These are phyloP conservation scores for Paecilomyces variotii DNA, from an alignment of 2,329 filamentous ascomycete species.

Conservation along the genomic window DNA sequence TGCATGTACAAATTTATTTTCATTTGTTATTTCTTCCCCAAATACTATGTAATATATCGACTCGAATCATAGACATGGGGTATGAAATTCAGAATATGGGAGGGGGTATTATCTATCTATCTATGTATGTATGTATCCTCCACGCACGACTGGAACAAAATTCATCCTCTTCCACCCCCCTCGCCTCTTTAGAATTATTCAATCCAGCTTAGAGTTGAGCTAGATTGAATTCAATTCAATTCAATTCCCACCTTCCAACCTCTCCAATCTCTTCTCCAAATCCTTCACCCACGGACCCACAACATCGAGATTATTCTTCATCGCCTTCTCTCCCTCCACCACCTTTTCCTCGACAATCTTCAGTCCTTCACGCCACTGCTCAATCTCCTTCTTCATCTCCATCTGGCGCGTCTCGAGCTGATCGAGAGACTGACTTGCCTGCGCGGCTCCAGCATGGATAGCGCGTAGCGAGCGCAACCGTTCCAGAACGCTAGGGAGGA, in stretches of 20 bases:
- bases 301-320: constrained; percentile 73
- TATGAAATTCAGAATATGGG: not conserved
- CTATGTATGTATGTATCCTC: no score
- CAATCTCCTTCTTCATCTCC: constrained; percentile 75
- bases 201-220: no score
- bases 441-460: constrained; percentile 80
- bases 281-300: constrained; percentile 85
- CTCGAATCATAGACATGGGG: not conserved
- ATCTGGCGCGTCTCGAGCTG: constrained; percentile 70
- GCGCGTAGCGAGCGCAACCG: constrained; percentile 73
- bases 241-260: constrained; percentile 36
- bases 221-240: not conserved
- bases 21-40: not conserved
- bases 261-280: constrained; percentile 67
- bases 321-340: constrained; percentile 57
- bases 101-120: not conserved
- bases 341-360: constrained; percentile 71
- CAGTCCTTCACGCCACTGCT: constrained; percentile 75
- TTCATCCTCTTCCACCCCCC: no score
- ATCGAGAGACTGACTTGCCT: constrained; percentile 68
- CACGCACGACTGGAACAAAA: no score
- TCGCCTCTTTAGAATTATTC: no score
- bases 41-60: not conserved
- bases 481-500: constrained; percentile 78
- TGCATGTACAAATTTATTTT: not conserved